A percentile compares a stretch with the other conserved stretches of the same genome.
These are phyloP conservation scores for Pistacia atlantica DNA, from an alignment of 345 rosid species.

Conservation along the genomic window DNA sequence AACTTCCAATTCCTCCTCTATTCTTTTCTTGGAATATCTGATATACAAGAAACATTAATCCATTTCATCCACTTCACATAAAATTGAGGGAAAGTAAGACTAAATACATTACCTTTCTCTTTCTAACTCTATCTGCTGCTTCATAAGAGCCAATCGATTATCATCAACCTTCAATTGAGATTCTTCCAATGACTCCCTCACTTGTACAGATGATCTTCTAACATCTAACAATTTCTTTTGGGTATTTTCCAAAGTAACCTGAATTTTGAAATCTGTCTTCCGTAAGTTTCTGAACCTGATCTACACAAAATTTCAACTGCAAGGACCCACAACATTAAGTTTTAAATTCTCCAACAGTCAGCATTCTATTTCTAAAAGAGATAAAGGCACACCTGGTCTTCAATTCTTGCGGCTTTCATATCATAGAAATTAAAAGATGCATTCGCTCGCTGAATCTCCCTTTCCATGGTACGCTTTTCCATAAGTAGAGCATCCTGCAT, in stretches of 20 bases:
- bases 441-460: slow-evolving; percentile 73
- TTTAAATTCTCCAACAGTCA: not conserved
- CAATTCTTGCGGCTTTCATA: slow-evolving; percentile 70
- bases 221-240: slow-evolving; percentile 66
- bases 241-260: slow-evolving; percentile 46
- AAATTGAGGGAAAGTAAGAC: not conserved
- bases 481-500: slow-evolving; percentile 58
- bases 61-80: slow-evolving; percentile 13
- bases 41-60: slow-evolving; percentile 9
- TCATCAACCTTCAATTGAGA: slow-evolving; percentile 62
- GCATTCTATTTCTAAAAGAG: not conserved
- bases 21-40: slow-evolving; percentile 81
- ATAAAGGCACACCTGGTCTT: slow-evolving; percentile 71
- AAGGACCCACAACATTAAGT: slow-evolving; percentile 24
- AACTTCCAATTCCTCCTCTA: slow-evolving; percentile 74
- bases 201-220: slow-evolving; percentile 59
- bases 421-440: slow-evolving; percentile 63
- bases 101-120: slow-evolving; percentile 62
- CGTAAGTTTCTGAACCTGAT: slow-evolving; percentile 71
- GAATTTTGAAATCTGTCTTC: slow-evolving; percentile 67
- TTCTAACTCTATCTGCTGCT: slow-evolving; percentile 65
- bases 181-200: slow-evolving; percentile 64
- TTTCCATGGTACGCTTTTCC: slow-evolving; percentile 64
- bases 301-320: slow-evolving; percentile 74
- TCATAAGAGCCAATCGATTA: slow-evolving; percentile 51